Evolutionary conservation across 345 rosid species (phyloP).

Genomic region (Erodium maritimum): DNA sequence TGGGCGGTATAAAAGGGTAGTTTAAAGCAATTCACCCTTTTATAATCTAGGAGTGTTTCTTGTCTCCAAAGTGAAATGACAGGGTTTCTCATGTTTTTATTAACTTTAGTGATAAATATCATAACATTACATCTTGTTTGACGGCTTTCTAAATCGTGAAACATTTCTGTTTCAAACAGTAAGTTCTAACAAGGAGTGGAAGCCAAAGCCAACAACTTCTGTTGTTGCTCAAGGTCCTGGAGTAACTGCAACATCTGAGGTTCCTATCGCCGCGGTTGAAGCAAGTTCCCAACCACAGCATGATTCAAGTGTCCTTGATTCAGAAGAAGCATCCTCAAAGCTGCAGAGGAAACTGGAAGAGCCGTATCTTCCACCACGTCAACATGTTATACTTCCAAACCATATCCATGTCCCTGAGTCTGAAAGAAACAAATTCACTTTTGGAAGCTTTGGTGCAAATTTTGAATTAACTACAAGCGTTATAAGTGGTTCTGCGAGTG

Average conservation of each 20-base stretch:
- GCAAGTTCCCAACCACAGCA: conserved; percentile 25
- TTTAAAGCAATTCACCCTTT: too few relatives aligned
- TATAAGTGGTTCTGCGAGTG: conserved; percentile 39
- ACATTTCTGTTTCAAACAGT: conserved; percentile 26
- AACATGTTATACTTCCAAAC: conserved; percentile 81
- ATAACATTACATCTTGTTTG: not conserved
- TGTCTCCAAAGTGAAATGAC: not conserved
- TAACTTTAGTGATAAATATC: not conserved
- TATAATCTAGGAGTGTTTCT: conserved; percentile 1
- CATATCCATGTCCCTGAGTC: conserved; percentile 93
- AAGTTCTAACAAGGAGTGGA: conserved; percentile 76
- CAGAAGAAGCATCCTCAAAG: conserved; percentile 48
- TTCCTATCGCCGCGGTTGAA: conserved; percentile 32
- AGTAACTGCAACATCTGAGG: conserved; percentile 34
- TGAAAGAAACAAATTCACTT: conserved; percentile 74
- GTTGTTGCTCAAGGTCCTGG: conserved; percentile 40
- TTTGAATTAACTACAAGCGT: conserved; percentile 41
- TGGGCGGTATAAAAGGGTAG: too few relatives aligned
- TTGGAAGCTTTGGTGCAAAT: conserved; percentile 86
- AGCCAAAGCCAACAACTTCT: conserved; percentile 59
- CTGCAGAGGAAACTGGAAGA: conserved; percentile 66
- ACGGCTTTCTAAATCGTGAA: conserved; percentile 8
- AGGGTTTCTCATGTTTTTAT: conserved; percentile 3
- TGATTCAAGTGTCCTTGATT: conserved; percentile 28
- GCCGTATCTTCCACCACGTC: conserved; percentile 61